Evolutionary conservation across 257 asterid genomes (phyloP), one percentile per base, ranked within the genome.

Genomic region (Primulina huaijiensis): DNA sequence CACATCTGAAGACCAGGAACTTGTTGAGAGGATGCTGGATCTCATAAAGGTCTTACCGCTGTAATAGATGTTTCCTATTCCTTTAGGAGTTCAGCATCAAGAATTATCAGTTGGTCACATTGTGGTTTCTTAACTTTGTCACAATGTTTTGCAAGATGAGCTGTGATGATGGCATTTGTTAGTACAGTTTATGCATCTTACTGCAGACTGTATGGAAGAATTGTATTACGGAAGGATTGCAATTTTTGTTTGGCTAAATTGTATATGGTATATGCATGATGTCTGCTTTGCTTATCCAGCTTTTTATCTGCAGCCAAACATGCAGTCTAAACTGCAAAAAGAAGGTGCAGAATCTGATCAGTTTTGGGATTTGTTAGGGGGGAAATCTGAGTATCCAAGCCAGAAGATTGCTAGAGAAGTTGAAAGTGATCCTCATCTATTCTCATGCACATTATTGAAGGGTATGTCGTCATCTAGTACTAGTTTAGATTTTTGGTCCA

Each of bases 291-390:
- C 74, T 65, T 62, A 59, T 55, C 60, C 34, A 12, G 17, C 61
- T 68, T 73, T 64, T 59, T 75, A 40, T 64, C 72, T 78, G 84
- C 95, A 95, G 99, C 99, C 99, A 65, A 85, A 95, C 68, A 73
- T 74, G 81, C 99, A 95, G 81, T 76, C 94, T 37, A 95, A 85
- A 78, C 79, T 87, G 79, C 97, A 84, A 71, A 95, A 95, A 63
- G 99, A 95, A 89, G 98, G 99, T 72, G 85, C 90, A 29, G 99
- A 95, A 71, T 77, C 90, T 60, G 98, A 95, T 74, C 99, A 88
- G 77, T 92, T 95, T 65, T 95, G 99, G 99, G 96, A 92, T 50
- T 80, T 95, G 76, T 80, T 95, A 80, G 85, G 95, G 62, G 99
- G 99, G 70, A 95, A 95, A 81, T 85, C 94, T 30, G 98, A 92